Conservation (phyloP, 305 asterid genomes). For the Nicotiana rustica region DNA sequence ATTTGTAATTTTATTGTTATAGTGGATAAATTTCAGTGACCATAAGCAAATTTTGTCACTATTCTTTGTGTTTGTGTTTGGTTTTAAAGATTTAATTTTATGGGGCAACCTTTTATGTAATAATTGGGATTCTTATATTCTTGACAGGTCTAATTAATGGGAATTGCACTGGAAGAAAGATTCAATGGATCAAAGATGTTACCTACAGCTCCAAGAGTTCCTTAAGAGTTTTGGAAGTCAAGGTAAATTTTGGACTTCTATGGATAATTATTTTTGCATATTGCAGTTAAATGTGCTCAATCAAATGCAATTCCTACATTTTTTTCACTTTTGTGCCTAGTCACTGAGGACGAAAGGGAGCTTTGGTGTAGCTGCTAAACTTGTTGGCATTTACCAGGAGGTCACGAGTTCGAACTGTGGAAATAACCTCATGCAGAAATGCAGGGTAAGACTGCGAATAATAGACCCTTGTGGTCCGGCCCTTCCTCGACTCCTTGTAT, state of each 20-base stretch:
- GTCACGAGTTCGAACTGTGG: no score
- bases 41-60: background rate
- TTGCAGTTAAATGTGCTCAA: background rate
- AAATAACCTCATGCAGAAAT: no score
- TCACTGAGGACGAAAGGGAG: no score
- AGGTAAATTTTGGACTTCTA: constrained; percentile 38
- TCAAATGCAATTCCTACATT: background rate
- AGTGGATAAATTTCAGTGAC: background rate
- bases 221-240: constrained; percentile 49
- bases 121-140: constrained; percentile 17
- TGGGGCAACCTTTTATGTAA: background rate
- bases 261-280: background rate
- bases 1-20: background rate
- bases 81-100: background rate
- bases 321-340: background rate
- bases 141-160: constrained; percentile 50
- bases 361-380: no score
- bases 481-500: no score
- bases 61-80: background rate
- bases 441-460: no score
- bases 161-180: constrained; percentile 40
- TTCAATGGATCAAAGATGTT: constrained; percentile 46
- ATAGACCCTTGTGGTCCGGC: no score
- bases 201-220: constrained; percentile 45
- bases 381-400: no score